These are phyloP conservation scores for Solanum appendiculatum DNA, from an alignment of 257 asterid genomes.

Conservation along the genomic window DNA sequence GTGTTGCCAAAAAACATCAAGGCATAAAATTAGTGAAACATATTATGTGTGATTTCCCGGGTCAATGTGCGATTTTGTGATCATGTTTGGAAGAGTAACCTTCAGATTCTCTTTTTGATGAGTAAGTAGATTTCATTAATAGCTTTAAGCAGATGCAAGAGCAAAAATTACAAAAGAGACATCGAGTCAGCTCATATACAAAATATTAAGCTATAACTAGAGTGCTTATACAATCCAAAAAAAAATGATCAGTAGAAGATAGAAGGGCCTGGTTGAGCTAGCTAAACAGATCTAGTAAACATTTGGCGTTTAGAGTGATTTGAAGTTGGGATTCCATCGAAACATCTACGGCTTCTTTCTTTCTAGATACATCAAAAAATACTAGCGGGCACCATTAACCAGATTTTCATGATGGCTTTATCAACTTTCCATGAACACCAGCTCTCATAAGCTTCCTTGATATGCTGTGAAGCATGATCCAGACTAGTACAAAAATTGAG, in stretches of 20 bases:
- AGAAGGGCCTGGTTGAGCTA: not conserved
- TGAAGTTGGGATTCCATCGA: not conserved
- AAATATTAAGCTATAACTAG: not conserved
- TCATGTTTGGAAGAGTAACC: not conserved
- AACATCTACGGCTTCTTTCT: not conserved
- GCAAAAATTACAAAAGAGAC: not conserved
- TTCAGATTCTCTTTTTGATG: not conserved
- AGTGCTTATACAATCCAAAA: not conserved
- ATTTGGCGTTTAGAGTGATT: not conserved
- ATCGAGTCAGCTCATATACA: not conserved
- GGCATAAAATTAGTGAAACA: not conserved
- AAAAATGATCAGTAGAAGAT: not conserved
- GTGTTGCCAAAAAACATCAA: not conserved
- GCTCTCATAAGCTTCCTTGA: not conserved
- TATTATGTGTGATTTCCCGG: not conserved
- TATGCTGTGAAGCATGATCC: not conserved
- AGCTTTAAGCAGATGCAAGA: not conserved
- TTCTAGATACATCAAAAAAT: not conserved
- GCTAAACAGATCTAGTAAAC: not conserved
- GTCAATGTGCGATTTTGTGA: not conserved
- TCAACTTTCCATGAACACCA: not conserved
- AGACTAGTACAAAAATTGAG: not conserved
- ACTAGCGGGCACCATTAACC: not conserved
- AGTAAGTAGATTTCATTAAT: not conserved
- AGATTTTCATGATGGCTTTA: not conserved